These are phyloP conservation scores for Leishmania tropica DNA, from an alignment of 208 protist species.

Conservation along the genomic window DNA sequence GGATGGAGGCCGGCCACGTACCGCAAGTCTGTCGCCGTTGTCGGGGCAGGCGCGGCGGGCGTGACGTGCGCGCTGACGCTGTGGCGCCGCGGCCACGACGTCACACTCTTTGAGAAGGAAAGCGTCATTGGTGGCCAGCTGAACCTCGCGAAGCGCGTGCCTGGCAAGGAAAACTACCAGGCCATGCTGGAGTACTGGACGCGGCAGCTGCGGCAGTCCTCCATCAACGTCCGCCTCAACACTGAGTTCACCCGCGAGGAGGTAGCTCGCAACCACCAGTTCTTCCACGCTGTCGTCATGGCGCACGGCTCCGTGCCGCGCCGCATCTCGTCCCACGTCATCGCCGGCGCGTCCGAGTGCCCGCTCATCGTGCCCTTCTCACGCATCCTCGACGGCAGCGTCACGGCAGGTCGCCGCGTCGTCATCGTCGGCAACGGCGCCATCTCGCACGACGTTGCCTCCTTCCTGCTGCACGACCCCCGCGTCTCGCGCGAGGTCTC, in stretches of 20 bases:
- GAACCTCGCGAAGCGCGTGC: slow-evolving; percentile 93
- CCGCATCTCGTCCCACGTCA: slow-evolving; percentile 62
- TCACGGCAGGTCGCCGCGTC: slow-evolving; percentile 75
- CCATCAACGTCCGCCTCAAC: slow-evolving; percentile 77
- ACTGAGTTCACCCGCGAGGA: slow-evolving; percentile 83
- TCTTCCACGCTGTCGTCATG: slow-evolving; percentile 85
- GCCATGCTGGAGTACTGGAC: slow-evolving; percentile 92
- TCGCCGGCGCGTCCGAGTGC: slow-evolving; percentile 70
- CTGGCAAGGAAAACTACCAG: slow-evolving; percentile 94
- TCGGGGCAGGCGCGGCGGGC: slow-evolving; percentile 92
- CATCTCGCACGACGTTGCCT: slow-evolving; percentile 85
- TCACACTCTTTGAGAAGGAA: slow-evolving; percentile 88
- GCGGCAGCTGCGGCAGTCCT: slow-evolving; percentile 72
- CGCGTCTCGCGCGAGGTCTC: slow-evolving; percentile 71
- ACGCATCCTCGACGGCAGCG: slow-evolving; percentile 81
- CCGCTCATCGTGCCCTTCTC: slow-evolving; percentile 71
- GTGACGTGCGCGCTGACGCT: slow-evolving; percentile 89
- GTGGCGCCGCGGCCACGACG: slow-evolving; percentile 90
- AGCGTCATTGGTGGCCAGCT: slow-evolving; percentile 91
- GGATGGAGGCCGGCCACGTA: slow-evolving; percentile 52
- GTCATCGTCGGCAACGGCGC: slow-evolving; percentile 86
- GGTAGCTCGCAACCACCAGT: slow-evolving; percentile 76
- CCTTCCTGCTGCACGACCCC: slow-evolving; percentile 84
- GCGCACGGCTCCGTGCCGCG: slow-evolving; percentile 71
- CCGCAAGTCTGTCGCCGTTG: slow-evolving; percentile 85